These are phyloP conservation scores for Butyriboletus loyo DNA, from an alignment of 768 basidiomycete genomes.

Conservation along the genomic window DNA sequence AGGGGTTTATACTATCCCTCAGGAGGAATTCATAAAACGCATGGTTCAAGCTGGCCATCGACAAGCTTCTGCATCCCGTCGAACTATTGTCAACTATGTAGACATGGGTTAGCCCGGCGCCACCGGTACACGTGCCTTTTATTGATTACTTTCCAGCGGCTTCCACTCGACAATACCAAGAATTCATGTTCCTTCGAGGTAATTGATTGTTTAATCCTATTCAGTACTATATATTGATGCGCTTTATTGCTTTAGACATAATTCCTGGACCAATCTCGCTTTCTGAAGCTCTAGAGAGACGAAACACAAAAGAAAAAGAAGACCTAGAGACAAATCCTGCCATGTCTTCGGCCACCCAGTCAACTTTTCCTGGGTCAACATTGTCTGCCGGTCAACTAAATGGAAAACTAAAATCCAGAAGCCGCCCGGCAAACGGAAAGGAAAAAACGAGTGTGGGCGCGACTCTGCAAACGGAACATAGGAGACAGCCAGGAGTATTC, in stretches of 20 bases:
- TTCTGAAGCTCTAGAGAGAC: conserved; percentile 54
- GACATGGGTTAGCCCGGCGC: conserved; percentile 63
- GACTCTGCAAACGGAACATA: conserved; percentile 25
- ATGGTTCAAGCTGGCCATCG: conserved; percentile 67
- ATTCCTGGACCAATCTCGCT: conserved; percentile 63
- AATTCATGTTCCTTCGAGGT: conserved; percentile 75
- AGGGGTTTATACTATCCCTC: conserved; percentile 13
- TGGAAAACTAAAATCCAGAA: conserved; percentile 40
- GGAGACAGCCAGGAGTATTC: conserved; percentile 14
- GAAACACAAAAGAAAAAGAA: conserved; percentile 50
- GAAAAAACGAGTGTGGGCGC: conserved; percentile 31
- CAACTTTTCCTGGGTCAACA: conserved; percentile 24
- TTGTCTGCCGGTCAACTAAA: conserved; percentile 20
- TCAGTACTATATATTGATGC: conserved; percentile 1
- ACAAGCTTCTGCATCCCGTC: conserved; percentile 56
- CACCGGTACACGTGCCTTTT: background rate
- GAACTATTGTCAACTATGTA: conserved; percentile 59
- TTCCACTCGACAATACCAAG: conserved; percentile 58
- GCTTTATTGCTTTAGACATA: conserved; percentile 44
- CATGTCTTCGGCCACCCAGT: conserved; percentile 35
- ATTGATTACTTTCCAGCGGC: conserved; percentile 40
- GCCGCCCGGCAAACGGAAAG: conserved; percentile 35
- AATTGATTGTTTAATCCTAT: conserved; percentile 1
- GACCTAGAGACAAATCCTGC: conserved; percentile 61
- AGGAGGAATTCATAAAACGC: conserved; percentile 87